A percentile compares a stretch with the other conserved stretches of the same genome.
phyloP scores from a whole-genome alignment of 305 asterid species.

The Rubia occidens region DNA sequence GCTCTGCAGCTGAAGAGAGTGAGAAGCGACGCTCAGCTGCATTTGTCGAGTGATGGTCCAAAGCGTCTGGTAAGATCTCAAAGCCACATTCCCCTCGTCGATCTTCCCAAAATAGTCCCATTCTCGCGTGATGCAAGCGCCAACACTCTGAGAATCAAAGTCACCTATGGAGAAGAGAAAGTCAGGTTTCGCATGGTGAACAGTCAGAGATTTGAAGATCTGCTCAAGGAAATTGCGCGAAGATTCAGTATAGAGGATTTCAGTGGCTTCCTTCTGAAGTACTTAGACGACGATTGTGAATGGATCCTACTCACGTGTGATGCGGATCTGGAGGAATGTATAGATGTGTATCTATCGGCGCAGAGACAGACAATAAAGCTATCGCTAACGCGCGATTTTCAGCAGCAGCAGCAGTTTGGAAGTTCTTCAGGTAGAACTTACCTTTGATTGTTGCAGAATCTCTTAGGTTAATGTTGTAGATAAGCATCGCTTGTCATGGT shows the following conservation, averaged over 20 bases:
- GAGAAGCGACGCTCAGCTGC: conserved; percentile 50
- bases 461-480: not conserved
- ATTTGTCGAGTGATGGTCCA: conserved; percentile 30
- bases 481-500: conserved; percentile 1
- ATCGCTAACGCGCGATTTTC: conserved; percentile 31
- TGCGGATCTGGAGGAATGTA: conserved; percentile 78
- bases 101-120: conserved; percentile 21
- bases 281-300: conserved; percentile 85
- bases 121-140: conserved; percentile 24
- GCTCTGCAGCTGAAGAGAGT: conserved; percentile 34
- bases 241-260: conserved; percentile 54
- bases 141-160: conserved; percentile 49
- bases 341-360: conserved; percentile 46
- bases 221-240: conserved; percentile 46
- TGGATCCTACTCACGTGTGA: conserved; percentile 86
- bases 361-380: conserved; percentile 53
- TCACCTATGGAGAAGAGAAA: conserved; percentile 59
- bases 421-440: conserved; percentile 38
- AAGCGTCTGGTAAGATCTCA: conserved; percentile 41
- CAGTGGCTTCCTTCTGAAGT: conserved; percentile 50
- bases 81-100: conserved; percentile 34
- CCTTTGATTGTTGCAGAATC: conserved; percentile 6
- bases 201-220: conserved; percentile 46
- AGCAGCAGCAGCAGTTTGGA: conserved; percentile 31
- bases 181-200: conserved; percentile 60